These are phyloP conservation scores for Tanacetum coccineum DNA, from an alignment of 129 eudicot genomes.

Conservation along the genomic window DNA sequence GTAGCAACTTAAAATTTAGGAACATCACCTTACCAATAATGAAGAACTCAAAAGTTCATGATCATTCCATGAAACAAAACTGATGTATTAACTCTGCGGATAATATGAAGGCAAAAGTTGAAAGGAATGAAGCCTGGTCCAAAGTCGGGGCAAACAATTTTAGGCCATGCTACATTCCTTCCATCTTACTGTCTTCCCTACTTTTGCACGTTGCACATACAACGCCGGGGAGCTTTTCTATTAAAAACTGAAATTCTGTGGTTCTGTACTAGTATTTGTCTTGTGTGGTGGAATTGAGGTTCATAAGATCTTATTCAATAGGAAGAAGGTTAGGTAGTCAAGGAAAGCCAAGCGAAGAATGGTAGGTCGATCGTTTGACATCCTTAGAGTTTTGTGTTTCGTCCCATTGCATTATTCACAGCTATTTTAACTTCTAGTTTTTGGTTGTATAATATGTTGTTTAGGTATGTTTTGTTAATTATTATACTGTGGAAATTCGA, in stretches of 20 bases:
- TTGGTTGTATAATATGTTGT: background rate
- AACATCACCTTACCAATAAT: background rate
- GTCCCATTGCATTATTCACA: slow-evolving; percentile 9
- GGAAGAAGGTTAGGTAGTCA: slow-evolving; percentile 19
- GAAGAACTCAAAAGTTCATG: slow-evolving; percentile 20
- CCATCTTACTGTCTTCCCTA: slow-evolving; percentile 24
- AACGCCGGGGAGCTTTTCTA: too few species aligned
- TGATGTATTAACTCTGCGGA: background rate
- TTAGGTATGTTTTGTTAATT: background rate
- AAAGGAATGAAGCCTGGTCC: slow-evolving; percentile 32
- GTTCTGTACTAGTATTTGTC: background rate
- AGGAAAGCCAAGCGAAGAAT: slow-evolving; percentile 16
- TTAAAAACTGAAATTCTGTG: background rate
- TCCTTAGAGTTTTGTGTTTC: slow-evolving; percentile 2
- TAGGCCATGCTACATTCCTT: slow-evolving; percentile 22
- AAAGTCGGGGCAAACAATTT: background rate
- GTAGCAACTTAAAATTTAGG: background rate
- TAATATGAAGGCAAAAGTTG: slow-evolving; percentile 18
- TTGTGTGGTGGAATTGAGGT: slow-evolving; percentile 15
- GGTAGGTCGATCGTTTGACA: background rate
- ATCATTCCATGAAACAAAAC: background rate
- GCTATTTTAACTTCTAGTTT: slow-evolving; percentile 4
- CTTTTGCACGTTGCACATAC: background rate
- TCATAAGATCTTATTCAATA: slow-evolving; percentile 4
- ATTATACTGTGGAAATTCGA: background rate